Evolutionary conservation across 495 filamentous ascomycete species (phyloP), one percentile per base, ranked within the genome.

Genomic region (Podospora comata): DNA sequence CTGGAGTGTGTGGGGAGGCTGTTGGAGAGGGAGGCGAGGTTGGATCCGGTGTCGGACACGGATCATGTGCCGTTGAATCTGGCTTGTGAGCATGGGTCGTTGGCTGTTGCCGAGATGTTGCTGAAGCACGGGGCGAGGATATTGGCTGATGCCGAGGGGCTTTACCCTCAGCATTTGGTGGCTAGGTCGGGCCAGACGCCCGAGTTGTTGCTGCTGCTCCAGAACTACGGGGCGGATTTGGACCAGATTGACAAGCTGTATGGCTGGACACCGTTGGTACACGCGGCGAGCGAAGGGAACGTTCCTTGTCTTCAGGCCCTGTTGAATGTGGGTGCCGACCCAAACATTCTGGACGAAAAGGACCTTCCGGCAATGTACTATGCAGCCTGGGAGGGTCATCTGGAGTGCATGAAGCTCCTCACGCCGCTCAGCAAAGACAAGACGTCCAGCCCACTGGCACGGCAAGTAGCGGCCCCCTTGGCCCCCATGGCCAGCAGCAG

Each of bases 151-250:
- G 96, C 95, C 1, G 96, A 98, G 81, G 95, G 95, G 0, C 85
- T 99, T 5, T 98, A 92, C 76, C 95, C 95, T n/a, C 95, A 99
- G 74, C 95, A 99, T 79, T 88, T 97, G 66, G 94, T 98, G 11
- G 96, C 96, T 18, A 87, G 95, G 30, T 96, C 94, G 60, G 93
- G 93, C 5, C 88, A 91, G 71, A 91, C 87, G 1, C 91, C 92
- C 5, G 82, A 90, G 56, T 83, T 97, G 30, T 81, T 99, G 0
- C 79, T 93, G 32, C 81, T 97, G 30, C 82, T 99, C 23, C 89
- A 94, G 75, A 80, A 90, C 44, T 92, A 96, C 74, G 93, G 93
- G 7, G 95, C 92, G n/a, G 89, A 98, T 75, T 83, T 98, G 28
- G 86, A 99, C 76, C 93, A 98, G 76, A 82, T 89, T 39, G 95